Evolutionary conservation across 768 basidiomycete genomes (phyloP).

Genomic region (Mycena rebaudengoi): DNA sequence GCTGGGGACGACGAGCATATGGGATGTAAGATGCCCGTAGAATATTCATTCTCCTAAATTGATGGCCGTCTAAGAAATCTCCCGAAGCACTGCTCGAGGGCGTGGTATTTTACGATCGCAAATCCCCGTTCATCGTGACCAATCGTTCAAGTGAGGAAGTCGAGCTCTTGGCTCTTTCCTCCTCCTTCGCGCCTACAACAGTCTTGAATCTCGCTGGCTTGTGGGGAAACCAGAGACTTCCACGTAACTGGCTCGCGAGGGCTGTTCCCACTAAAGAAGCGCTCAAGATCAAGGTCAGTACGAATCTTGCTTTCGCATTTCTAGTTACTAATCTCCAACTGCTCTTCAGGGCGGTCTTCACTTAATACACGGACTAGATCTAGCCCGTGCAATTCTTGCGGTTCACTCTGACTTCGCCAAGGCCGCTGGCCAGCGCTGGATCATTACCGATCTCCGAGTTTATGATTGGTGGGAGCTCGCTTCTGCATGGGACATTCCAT

Average conservation of each 20-base stretch:
- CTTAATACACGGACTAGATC: slow-evolving; percentile 68
- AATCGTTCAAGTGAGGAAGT: slow-evolving; percentile 60
- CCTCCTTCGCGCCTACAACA: slow-evolving; percentile 49
- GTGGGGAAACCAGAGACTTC: slow-evolving; percentile 63
- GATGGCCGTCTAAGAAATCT: slow-evolving; percentile 16
- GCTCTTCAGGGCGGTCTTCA: slow-evolving; percentile 60
- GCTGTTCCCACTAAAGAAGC: slow-evolving; percentile 67
- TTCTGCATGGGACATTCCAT: slow-evolving; percentile 56
- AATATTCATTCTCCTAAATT: neutral
- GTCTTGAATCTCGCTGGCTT: slow-evolving; percentile 71
- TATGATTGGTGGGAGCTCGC: slow-evolving; percentile 79
- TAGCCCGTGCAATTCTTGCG: slow-evolving; percentile 68
- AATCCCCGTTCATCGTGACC: slow-evolving; percentile 53
- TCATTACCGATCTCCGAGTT: slow-evolving; percentile 61
- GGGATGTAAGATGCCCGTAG: slow-evolving; percentile 55
- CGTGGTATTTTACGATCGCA: slow-evolving; percentile 55
- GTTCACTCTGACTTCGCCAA: slow-evolving; percentile 54
- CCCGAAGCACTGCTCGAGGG: neutral
- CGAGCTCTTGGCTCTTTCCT: slow-evolving; percentile 57
- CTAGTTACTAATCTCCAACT: neutral
- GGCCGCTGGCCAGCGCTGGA: slow-evolving; percentile 62
- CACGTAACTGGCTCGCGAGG: slow-evolving; percentile 59
- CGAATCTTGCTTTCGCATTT: neutral
- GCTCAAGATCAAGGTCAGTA: slow-evolving; percentile 54
- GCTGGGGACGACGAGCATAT: slow-evolving; percentile 68